Evolutionary conservation across 148 eudicot genomes (phyloP).

Genomic region (Chenopodium berlandieri): DNA sequence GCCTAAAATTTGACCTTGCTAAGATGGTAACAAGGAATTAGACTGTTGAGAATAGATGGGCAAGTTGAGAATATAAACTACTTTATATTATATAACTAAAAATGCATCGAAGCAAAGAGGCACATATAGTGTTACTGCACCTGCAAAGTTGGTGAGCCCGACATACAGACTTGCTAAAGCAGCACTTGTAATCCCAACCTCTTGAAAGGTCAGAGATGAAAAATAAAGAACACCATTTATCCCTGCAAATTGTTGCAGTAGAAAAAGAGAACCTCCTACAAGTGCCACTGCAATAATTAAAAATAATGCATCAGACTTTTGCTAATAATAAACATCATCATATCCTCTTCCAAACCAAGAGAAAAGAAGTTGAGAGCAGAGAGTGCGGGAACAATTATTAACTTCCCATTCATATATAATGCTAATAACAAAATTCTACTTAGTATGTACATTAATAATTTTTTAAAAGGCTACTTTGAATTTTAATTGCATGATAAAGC

Average conservation of each 20-base stretch:
- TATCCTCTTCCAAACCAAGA: background rate
- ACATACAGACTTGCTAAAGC: constrained; percentile 72
- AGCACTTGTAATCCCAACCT: constrained; percentile 73
- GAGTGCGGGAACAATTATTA: background rate
- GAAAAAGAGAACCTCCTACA: constrained; percentile 71
- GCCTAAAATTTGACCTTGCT: background rate
- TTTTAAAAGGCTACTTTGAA: background rate
- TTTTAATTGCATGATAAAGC: background rate
- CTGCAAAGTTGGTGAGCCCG: constrained; percentile 86
- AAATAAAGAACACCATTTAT: constrained; percentile 81
- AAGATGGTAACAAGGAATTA: constrained; percentile 3
- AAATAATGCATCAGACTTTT: constrained; percentile 14
- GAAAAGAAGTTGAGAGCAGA: background rate
- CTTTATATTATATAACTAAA: background rate
- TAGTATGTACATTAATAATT: background rate
- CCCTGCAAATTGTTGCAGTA: constrained; percentile 83
- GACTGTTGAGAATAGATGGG: background rate
- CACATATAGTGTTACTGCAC: constrained; percentile 27
- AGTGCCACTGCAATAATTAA: constrained; percentile 57
- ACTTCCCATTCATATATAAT: background rate
- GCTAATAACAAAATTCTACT: background rate
- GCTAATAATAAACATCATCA: background rate
- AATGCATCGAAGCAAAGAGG: constrained; percentile 12
- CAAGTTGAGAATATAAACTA: background rate
- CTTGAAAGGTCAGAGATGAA: constrained; percentile 77